Evolutionary conservation across 192 early-diverging fungal genomes (phyloP).

Genomic region (Dissophora globulifera): DNA sequence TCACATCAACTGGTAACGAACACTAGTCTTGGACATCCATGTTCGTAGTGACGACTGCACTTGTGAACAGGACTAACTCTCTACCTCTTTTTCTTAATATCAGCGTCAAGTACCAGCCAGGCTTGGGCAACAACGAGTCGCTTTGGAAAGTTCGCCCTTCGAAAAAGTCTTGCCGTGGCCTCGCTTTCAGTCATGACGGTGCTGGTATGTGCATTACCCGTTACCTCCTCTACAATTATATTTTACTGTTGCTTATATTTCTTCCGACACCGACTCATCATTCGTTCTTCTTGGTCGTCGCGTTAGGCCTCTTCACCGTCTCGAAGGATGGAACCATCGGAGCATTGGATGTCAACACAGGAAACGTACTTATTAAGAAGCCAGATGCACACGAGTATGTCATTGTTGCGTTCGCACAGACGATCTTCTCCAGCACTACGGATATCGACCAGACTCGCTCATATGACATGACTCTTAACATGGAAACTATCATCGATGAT

Average conservation of each 20-base stretch:
- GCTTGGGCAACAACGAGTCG: slow-evolving; percentile 47
- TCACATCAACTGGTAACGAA: slow-evolving; percentile 71
- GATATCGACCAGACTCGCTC: no score
- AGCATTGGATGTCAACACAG: slow-evolving; percentile 79
- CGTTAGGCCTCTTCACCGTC: slow-evolving; percentile 75
- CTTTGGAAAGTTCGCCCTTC: slow-evolving; percentile 70
- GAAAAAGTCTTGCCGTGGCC: slow-evolving; percentile 87
- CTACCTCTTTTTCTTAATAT: neutral
- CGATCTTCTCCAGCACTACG: no score
- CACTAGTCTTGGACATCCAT: neutral
- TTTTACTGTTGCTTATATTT: no score
- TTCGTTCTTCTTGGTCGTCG: neutral
- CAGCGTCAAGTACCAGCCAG: slow-evolving; percentile 46
- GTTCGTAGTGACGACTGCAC: neutral
- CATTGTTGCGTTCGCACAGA: neutral
- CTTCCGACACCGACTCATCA: neutral
- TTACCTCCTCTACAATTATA: neutral
- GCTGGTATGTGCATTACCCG: slow-evolving; percentile 44
- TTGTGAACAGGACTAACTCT: slow-evolving; percentile 6
- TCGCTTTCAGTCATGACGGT: slow-evolving; percentile 86
- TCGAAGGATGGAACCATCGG: slow-evolving; percentile 90
- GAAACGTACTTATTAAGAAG: slow-evolving; percentile 75
- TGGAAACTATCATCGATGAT: no score
- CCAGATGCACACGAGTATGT: slow-evolving; percentile 86
- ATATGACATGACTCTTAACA: no score